A percentile compares a stretch with the other conserved stretches of the same genome.
These are phyloP conservation scores for Aspergillus neotritici DNA, from an alignment of 2,329 filamentous ascomycete genomes.

Conservation along the genomic window DNA sequence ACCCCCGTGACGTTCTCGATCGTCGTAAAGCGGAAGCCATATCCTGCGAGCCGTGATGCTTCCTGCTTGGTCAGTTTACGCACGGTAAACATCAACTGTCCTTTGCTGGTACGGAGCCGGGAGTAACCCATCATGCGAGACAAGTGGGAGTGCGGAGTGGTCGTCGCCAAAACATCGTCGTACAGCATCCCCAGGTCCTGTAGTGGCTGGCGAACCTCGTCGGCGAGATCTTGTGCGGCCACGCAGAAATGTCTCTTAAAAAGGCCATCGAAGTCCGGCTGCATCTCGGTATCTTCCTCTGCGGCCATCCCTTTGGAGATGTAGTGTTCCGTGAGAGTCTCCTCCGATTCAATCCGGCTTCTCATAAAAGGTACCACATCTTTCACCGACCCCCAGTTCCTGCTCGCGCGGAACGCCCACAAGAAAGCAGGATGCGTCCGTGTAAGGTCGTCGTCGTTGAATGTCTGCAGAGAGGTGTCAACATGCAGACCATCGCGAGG, in stretches of 20 bases:
- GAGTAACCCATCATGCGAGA: conserved; percentile 24
- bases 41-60: conserved; percentile 58
- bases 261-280: conserved; percentile 66
- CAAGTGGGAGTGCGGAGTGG: conserved; percentile 32
- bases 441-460: conserved; percentile 68
- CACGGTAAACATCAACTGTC: conserved; percentile 76
- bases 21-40: conserved; percentile 73
- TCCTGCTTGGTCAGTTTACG: conserved; percentile 57
- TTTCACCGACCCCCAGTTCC: conserved; percentile 66
- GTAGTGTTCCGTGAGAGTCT: conserved; percentile 44
- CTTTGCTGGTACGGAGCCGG: conserved; percentile 49
- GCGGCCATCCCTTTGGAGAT: conserved; percentile 36
- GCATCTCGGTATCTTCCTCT: conserved; percentile 47
- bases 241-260: conserved; percentile 81
- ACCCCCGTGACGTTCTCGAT: conserved; percentile 61
- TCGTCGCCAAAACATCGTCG: conserved; percentile 69
- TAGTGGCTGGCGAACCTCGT: conserved; percentile 58
- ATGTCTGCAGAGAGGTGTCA: conserved; percentile 36
- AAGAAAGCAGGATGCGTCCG: conserved; percentile 74
- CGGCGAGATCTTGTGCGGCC: conserved; percentile 68
- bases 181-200: conserved; percentile 64
- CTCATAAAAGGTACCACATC: conserved; percentile 68
- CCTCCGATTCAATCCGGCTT: conserved; percentile 56
- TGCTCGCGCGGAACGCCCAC: conserved; percentile 78
- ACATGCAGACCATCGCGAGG: neutral